Evolutionary conservation across 148 eudicot genomes (phyloP).

Genomic region (Heliosperma pusillum): DNA sequence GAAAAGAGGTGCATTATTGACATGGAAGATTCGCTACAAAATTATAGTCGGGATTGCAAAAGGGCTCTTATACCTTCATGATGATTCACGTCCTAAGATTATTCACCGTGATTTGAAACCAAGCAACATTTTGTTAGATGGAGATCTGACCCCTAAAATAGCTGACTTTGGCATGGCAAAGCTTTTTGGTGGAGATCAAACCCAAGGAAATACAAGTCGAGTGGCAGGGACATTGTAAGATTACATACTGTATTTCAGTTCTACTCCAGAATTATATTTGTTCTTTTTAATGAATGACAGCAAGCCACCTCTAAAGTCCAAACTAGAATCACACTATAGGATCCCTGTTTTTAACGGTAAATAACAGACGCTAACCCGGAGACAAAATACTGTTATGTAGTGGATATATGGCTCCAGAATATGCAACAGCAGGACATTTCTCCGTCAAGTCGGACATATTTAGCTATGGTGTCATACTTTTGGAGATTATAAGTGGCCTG

Average conservation of each 20-base stretch:
- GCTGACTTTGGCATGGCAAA: constrained; percentile 83
- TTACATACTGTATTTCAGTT: neutral
- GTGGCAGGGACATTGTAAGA: constrained; percentile 30
- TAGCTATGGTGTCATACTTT: constrained; percentile 59
- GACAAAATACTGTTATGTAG: constrained; percentile 29
- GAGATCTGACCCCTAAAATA: constrained; percentile 55
- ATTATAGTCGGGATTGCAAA: constrained; percentile 66
- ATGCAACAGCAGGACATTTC: constrained; percentile 53
- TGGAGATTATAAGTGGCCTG: constrained; percentile 51
- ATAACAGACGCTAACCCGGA: neutral
- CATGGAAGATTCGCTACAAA: constrained; percentile 23
- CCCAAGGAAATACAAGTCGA: constrained; percentile 56
- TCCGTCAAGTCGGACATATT: constrained; percentile 72
- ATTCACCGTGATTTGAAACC: constrained; percentile 82
- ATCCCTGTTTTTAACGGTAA: neutral
- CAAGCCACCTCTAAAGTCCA: too few relatives aligned
- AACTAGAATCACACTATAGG: neutral
- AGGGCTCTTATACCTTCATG: constrained; percentile 68
- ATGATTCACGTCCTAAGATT: constrained; percentile 47
- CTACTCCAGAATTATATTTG: neutral
- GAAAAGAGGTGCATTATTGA: constrained; percentile 15
- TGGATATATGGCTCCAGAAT: constrained; percentile 84
- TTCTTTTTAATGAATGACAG: too few relatives aligned
- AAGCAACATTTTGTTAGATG: constrained; percentile 71
- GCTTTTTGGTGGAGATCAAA: constrained; percentile 54